Evolutionary conservation across 352 stramenopile species (phyloP), one percentile per base, ranked within the genome.

Genomic region (Halophytophthora polymorphica): DNA sequence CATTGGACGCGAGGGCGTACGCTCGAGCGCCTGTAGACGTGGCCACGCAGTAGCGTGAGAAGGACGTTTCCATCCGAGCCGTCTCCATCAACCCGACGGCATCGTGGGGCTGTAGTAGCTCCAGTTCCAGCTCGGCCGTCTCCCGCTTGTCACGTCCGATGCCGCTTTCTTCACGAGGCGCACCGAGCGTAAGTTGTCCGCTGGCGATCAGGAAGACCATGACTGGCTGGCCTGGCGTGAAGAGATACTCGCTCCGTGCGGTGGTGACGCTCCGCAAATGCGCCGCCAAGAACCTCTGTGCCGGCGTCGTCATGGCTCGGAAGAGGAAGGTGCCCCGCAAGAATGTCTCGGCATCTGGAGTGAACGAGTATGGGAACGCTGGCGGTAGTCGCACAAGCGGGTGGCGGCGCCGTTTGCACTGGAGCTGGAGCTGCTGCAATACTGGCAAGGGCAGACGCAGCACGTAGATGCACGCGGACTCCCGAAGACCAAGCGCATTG

Each of bases 81-180:
- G 47, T 57, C 19, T 86, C 75, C 31, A 73, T 50, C 5, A 86
- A 19, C 2, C 75, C 75, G 11, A 74, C 60, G 3, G 61, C 54
- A 50, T 86, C 72, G 40, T 77, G 61, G 11, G 53, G 17, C 42
- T 83, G 71, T 0, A 86, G 44, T n/a, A 86, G 74, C 35, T 86
- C 67, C 8, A 86, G 58, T 39, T 86, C 75, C 4, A 84, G 61
- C 44, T 76, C 64, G 5, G 68, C 64, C 18, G 64, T 73, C 33
- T 71, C 55, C 2, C 48, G 37, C 2, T 19, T 53, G 11, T 43
- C 41, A 54, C 25, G 25, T 4, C 25, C 25, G 8, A 8, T 8
- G 8, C 19, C 15, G 17, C 17, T 29, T 28, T 61, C 41, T 31
- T 66, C 40, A 43, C 58, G 53, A 28, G 47, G 47, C 14, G 31